Evolutionary conservation across 805 yeast genomes (phyloP).

Genomic region (Starmerella geochares): DNA sequence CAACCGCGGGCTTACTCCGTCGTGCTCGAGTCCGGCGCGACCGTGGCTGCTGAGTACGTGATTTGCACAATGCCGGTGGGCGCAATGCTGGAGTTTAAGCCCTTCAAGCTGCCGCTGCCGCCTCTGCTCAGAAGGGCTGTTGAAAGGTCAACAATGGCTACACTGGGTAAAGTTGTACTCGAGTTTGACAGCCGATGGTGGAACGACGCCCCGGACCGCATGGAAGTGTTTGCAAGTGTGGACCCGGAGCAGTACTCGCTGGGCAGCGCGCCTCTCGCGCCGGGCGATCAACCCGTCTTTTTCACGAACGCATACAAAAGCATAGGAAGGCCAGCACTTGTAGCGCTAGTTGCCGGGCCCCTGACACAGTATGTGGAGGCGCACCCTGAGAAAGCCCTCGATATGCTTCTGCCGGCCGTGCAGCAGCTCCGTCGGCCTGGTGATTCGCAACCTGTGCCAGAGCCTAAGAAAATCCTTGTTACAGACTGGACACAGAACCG

Average conservation of each 20-base stretch:
- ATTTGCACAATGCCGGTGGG: constrained; percentile 72
- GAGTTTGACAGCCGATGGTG: constrained; percentile 58
- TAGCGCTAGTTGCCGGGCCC: constrained; percentile 58
- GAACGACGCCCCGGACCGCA: constrained; percentile 42
- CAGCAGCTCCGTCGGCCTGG: constrained; percentile 24
- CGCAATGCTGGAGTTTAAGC: constrained; percentile 39
- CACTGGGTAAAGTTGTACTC: constrained; percentile 59
- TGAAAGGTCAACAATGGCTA: constrained; percentile 46
- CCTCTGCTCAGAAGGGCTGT: constrained; percentile 33
- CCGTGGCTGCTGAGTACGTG: constrained; percentile 40
- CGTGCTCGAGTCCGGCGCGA: constrained; percentile 31
- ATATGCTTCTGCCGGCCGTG: constrained; percentile 45
- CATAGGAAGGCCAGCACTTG: constrained; percentile 41
- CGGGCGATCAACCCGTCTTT: constrained; percentile 52
- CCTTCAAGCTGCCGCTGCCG: constrained; percentile 51
- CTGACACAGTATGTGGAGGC: constrained; percentile 49
- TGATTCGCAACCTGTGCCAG: constrained; percentile 28
- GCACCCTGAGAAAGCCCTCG: constrained; percentile 46
- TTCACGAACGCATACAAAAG: constrained; percentile 48
- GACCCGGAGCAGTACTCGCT: constrained; percentile 12
- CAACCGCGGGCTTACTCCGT: constrained; percentile 24
- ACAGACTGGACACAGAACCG: constrained; percentile 65
- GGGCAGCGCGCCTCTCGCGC: constrained; percentile 14
- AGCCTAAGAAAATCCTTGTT: constrained; percentile 35
- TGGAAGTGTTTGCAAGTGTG: constrained; percentile 36